Conservation (phyloP, 2,329 filamentous ascomycete species). For the Apiospora phragmitis region DNA sequence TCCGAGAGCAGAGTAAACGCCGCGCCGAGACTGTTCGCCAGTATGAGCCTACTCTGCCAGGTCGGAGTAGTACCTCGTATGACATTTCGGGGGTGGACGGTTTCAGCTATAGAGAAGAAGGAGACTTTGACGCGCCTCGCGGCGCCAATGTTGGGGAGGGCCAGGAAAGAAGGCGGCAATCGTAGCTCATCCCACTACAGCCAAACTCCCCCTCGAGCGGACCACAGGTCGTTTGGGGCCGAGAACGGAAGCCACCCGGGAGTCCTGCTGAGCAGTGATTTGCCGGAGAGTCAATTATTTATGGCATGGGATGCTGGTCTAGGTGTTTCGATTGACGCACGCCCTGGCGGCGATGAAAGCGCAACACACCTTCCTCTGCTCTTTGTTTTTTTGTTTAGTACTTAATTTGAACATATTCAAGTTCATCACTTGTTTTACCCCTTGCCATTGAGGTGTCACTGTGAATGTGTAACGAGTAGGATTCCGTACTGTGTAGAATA, state of each 20-base stretch:
- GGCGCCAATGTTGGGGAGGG: constrained; percentile 9
- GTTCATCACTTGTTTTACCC: background rate
- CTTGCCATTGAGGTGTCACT: background rate
- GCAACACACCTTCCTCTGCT: background rate
- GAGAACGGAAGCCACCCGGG: constrained; percentile 8
- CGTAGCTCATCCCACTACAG: constrained; percentile 18
- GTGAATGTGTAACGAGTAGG: background rate
- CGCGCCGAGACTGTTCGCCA: constrained; percentile 26
- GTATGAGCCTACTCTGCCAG: constrained; percentile 11
- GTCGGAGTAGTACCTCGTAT: background rate
- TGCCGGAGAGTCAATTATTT: background rate
- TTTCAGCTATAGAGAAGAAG: constrained; percentile 10
- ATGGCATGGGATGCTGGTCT: constrained; percentile 16
- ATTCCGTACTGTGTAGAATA: background rate
- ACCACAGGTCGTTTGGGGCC: background rate
- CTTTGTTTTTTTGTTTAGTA: constrained; percentile 14
- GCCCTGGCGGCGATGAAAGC: constrained; percentile 10
- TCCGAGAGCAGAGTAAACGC: constrained; percentile 28
- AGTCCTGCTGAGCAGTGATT: constrained; percentile 12
- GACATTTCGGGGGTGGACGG: background rate
- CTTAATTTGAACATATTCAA: constrained; percentile 16
- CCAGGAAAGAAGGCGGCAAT: constrained; percentile 7
- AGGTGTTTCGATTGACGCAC: constrained; percentile 11
- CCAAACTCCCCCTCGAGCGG: background rate
- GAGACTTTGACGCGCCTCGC: constrained; percentile 8